Evolutionary conservation across 2,329 filamentous ascomycete species (phyloP).

Genomic region (Tolypocladium ovalisporum): DNA sequence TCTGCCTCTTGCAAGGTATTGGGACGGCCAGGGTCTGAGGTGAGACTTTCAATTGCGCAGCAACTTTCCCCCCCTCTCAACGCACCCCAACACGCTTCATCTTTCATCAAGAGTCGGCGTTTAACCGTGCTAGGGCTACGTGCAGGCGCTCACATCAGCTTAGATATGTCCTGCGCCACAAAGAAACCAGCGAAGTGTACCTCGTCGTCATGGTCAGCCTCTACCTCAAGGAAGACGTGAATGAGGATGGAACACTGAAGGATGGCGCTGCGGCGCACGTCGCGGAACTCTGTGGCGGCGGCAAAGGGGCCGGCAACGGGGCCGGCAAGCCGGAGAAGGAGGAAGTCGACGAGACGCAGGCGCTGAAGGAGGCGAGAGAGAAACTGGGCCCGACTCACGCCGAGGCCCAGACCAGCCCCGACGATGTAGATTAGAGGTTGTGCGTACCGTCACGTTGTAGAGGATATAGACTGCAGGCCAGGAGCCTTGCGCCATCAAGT

Average conservation of each 20-base stretch:
- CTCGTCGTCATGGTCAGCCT: conserved; percentile 75
- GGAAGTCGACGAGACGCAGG: conserved; percentile 21
- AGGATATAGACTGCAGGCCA: neutral
- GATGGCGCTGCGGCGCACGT: conserved; percentile 20
- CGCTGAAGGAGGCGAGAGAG: conserved; percentile 26
- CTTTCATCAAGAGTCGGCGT: neutral
- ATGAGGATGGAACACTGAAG: conserved; percentile 47
- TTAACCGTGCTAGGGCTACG: conserved; percentile 15
- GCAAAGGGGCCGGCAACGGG: neutral
- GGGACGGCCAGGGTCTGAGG: conserved; percentile 69
- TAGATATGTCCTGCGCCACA: conserved; percentile 87
- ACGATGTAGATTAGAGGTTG: conserved; percentile 31
- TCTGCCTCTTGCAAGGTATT: conserved; percentile 64
- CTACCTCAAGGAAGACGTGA: conserved; percentile 55
- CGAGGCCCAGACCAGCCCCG: conserved; percentile 17
- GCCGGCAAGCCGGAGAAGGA: conserved; percentile 8
- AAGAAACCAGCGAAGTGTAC: conserved; percentile 60
- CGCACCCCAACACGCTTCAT: neutral
- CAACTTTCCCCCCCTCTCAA: neutral
- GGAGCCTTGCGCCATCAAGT: neutral
- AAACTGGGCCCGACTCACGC: conserved; percentile 17
- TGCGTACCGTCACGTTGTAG: neutral
- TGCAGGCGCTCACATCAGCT: conserved; percentile 65
- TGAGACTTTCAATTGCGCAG: conserved; percentile 29
- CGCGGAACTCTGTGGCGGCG: too few species aligned